phyloP scores from a whole-genome alignment of 2,329 filamentous ascomycete genomes.

The Xylogone sp. region DNA sequence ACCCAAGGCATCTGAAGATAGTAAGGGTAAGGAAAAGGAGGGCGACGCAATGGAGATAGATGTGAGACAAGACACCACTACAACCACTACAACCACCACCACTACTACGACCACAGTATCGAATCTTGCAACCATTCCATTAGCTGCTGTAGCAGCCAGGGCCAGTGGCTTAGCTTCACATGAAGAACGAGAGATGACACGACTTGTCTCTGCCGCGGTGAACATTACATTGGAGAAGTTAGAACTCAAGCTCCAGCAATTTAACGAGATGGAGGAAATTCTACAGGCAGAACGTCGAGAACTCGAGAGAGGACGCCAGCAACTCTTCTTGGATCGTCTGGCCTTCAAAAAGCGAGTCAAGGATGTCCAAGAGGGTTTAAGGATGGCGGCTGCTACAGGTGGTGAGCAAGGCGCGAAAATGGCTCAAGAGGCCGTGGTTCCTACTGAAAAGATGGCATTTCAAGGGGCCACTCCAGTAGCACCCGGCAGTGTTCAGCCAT shows the following conservation, averaged over 20 bases:
- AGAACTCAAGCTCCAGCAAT: slow-evolving; percentile 92
- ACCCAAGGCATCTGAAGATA: slow-evolving; percentile 49
- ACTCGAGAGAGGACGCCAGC: slow-evolving; percentile 84
- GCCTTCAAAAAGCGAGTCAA: slow-evolving; percentile 84
- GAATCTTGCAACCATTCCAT: slow-evolving; percentile 69
- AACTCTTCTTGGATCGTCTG: slow-evolving; percentile 88
- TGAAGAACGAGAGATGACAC: slow-evolving; percentile 94
- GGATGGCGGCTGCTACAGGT: slow-evolving; percentile 38
- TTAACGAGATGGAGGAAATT: slow-evolving; percentile 91
- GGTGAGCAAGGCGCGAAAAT: slow-evolving; percentile 30
- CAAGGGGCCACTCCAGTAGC: slow-evolving; percentile 36
- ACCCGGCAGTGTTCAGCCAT: slow-evolving; percentile 45
- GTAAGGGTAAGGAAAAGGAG: slow-evolving; percentile 48
- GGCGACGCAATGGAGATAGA: slow-evolving; percentile 64
- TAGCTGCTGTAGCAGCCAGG: slow-evolving; percentile 82
- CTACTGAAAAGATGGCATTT: slow-evolving; percentile 47
- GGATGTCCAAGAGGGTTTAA: slow-evolving; percentile 75
- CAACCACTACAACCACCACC: slow-evolving; percentile 42
- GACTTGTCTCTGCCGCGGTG: slow-evolving; percentile 84
- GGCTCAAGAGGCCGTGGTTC: slow-evolving; percentile 27
- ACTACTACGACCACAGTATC: slow-evolving; percentile 45
- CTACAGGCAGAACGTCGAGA: slow-evolving; percentile 90
- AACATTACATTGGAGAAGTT: slow-evolving; percentile 95
- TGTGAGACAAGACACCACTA: slow-evolving; percentile 43
- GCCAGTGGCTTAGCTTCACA: slow-evolving; percentile 87